Conservation (phyloP, 1,284 basidiomycete genomes). For the Microbotryum intermedium region DNA sequence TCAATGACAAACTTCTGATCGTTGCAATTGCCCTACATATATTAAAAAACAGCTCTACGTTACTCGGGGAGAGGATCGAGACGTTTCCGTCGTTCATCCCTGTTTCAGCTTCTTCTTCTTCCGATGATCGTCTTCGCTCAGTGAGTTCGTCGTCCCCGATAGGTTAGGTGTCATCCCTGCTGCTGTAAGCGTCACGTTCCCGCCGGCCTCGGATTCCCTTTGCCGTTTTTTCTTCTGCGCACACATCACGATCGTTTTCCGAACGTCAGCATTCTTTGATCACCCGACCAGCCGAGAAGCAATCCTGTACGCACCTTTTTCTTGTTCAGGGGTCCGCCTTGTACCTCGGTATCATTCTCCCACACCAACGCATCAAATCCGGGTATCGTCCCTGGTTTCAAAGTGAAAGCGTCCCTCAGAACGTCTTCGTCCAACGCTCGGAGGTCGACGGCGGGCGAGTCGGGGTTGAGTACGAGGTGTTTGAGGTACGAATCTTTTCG, state of each 20-base stretch:
- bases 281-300: background rate
- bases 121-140: background rate
- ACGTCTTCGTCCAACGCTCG: slow-evolving; percentile 18
- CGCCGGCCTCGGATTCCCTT: background rate
- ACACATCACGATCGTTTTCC: background rate
- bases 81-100: background rate
- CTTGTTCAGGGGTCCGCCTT: background rate
- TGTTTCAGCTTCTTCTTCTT: slow-evolving; percentile 20
- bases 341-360: slow-evolving; percentile 7
- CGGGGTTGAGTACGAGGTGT: slow-evolving; percentile 30
- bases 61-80: background rate
- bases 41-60: background rate
- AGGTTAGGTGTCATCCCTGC: too few species aligned
- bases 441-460: slow-evolving; percentile 14
- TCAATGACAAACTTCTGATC: background rate
- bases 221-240: slow-evolving; percentile 26
- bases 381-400: slow-evolving; percentile 22
- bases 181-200: background rate
- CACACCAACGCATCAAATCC: slow-evolving; percentile 26
- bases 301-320: slow-evolving; percentile 1
- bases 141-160: too few species aligned
- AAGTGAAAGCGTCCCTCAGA: slow-evolving; percentile 28
- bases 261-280: background rate
- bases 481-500: slow-evolving; percentile 26
- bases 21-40: too few species aligned